phyloP scores from a whole-genome alignment of 768 basidiomycete species.

The Hydnomerulius pinastri region DNA sequence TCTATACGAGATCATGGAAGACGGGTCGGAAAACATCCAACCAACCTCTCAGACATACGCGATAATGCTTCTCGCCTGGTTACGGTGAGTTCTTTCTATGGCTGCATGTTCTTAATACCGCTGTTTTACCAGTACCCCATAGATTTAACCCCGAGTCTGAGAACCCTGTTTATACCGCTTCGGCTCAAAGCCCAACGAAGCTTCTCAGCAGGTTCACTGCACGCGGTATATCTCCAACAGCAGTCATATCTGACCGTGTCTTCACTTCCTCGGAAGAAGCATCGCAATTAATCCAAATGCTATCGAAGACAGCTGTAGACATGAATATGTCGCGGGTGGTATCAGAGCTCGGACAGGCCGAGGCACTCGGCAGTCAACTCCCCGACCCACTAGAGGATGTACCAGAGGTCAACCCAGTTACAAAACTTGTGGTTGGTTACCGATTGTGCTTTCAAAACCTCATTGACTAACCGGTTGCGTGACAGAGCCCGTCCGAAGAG shows the following conservation, averaged over 20 bases:
- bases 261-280: conserved; percentile 59
- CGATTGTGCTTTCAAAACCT: neutral
- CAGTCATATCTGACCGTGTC: conserved; percentile 58
- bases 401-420: conserved; percentile 65
- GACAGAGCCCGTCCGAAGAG: conserved; percentile 20
- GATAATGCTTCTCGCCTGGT: conserved; percentile 60
- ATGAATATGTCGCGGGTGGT: conserved; percentile 52
- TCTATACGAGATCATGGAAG: conserved; percentile 61
- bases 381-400: conserved; percentile 50
- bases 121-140: conserved; percentile 16
- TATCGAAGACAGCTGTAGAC: conserved; percentile 64
- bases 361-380: conserved; percentile 42
- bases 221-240: conserved; percentile 49
- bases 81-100: conserved; percentile 42
- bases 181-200: conserved; percentile 18
- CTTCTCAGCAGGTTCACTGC: conserved; percentile 49
- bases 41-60: conserved; percentile 69
- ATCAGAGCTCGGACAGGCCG: conserved; percentile 55
- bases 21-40: conserved; percentile 42
- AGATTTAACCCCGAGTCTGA: conserved; percentile 43
- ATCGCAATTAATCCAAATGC: conserved; percentile 49
- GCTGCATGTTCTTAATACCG: neutral
- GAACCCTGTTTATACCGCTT: conserved; percentile 16
- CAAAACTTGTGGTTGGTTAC: conserved; percentile 42
- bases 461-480: neutral